A percentile compares a stretch with the other conserved stretches of the same genome.
Conservation (phyloP, 257 asterid species). For the Solanum megistacrolobum region DNA sequence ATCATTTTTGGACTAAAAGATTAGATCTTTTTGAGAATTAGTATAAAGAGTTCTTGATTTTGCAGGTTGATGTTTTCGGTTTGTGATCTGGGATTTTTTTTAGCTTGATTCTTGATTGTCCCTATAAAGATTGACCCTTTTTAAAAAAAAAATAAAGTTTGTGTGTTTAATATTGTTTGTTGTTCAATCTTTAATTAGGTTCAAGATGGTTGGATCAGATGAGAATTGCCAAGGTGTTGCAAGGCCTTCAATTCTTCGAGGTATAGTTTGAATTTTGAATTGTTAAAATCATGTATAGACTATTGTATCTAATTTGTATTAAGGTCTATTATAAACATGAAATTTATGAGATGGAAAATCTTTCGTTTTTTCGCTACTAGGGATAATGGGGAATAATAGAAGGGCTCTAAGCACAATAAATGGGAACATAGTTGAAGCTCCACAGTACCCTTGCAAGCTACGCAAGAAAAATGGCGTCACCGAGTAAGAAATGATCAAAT, state of each 20-base stretch:
- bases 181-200: background rate
- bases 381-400: constrained; percentile 34
- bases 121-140: background rate
- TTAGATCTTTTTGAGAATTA: background rate
- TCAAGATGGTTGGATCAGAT: constrained; percentile 56
- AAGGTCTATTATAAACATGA: background rate
- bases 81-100: background rate
- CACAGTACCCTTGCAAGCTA: constrained; percentile 39
- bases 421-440: constrained; percentile 44
- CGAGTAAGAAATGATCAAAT: constrained; percentile 35
- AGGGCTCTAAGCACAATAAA: constrained; percentile 73
- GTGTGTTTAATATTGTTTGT: background rate
- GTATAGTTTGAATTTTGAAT: constrained; percentile 3
- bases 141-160: background rate
- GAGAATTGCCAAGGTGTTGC: constrained; percentile 42
- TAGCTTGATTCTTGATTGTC: background rate
- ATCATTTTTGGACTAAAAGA: background rate
- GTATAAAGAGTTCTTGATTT: background rate
- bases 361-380: constrained; percentile 6
- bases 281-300: background rate
- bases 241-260: constrained; percentile 49
- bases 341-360: background rate
- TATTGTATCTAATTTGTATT: background rate
- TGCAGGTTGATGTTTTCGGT: background rate
- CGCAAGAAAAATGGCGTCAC: constrained; percentile 46